Conservation (phyloP, 768 basidiomycete species). For the Rubroboletus pulcherrimus region DNA sequence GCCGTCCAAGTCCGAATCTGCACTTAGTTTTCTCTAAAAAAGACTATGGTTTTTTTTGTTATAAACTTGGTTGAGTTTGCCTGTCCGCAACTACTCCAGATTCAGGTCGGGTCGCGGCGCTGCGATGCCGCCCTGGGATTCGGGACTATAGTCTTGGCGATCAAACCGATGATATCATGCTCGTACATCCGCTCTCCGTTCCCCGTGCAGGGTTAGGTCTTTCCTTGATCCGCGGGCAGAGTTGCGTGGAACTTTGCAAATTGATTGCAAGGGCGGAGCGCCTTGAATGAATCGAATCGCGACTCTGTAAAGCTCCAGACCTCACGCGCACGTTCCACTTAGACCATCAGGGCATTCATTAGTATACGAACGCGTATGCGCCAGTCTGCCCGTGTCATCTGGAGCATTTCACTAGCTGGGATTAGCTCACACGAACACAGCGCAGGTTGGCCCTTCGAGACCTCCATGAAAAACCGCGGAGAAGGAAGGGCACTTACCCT, state of each 20-base stretch:
- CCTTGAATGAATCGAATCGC: neutral
- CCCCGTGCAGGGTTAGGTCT: neutral
- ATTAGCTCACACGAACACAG: neutral
- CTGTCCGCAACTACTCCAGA: no score
- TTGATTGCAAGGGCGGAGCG: neutral
- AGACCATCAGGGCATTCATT: neutral
- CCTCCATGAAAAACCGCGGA: neutral
- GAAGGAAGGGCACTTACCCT: neutral
- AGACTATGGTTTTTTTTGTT: no score
- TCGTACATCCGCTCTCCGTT: neutral
- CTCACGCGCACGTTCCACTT: neutral
- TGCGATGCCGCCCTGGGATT: neutral
- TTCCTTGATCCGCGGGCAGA: conserved; percentile 8
- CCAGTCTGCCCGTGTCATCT: no score
- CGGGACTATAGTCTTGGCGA: neutral
- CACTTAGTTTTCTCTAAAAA: no score
- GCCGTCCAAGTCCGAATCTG: no score
- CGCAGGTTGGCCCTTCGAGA: neutral
- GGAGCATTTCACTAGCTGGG: neutral
- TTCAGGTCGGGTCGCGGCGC: neutral
- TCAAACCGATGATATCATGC: neutral
- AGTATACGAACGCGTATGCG: neutral
- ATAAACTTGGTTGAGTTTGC: no score
- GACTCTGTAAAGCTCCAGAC: neutral
- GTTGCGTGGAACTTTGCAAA: neutral